Evolutionary conservation across 129 eudicot genomes (phyloP).

Genomic region (Calendula officinalis): DNA sequence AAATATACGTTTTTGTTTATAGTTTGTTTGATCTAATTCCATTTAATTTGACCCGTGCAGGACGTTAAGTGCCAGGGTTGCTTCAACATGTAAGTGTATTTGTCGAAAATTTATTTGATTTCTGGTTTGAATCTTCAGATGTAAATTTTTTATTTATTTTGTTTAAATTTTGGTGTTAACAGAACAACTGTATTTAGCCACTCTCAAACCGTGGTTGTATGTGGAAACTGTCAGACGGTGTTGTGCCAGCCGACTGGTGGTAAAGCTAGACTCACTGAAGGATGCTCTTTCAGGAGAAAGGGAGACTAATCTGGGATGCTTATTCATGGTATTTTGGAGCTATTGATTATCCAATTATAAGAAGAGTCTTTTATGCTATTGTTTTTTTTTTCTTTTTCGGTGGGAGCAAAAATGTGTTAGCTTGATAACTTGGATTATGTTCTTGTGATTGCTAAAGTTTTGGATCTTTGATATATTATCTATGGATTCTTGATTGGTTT

Average conservation of each 20-base stretch:
- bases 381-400: neutral
- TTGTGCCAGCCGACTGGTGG: slow-evolving; percentile 65
- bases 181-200: slow-evolving; percentile 63
- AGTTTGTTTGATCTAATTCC: neutral
- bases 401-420: slow-evolving; percentile 14
- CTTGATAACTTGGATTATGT: slow-evolving; percentile 3
- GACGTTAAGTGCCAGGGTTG: slow-evolving; percentile 42
- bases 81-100: slow-evolving; percentile 41
- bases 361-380: slow-evolving; percentile 17
- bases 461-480: slow-evolving; percentile 21
- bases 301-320: slow-evolving; percentile 30
- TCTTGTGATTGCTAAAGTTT: slow-evolving; percentile 21
- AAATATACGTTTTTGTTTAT: neutral
- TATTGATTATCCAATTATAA: neutral
- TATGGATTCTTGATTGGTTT: neutral
- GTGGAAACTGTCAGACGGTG: slow-evolving; percentile 55
- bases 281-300: slow-evolving; percentile 55
- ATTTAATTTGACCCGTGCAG: neutral
- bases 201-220: slow-evolving; percentile 53
- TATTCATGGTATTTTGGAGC: neutral
- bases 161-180: neutral
- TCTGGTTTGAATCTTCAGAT: no score
- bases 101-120: no score
- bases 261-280: slow-evolving; percentile 52
- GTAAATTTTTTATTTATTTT: no score